Evolutionary conservation across 2,329 filamentous ascomycete species (phyloP).

Genomic region (Penicillium corylophilum): DNA sequence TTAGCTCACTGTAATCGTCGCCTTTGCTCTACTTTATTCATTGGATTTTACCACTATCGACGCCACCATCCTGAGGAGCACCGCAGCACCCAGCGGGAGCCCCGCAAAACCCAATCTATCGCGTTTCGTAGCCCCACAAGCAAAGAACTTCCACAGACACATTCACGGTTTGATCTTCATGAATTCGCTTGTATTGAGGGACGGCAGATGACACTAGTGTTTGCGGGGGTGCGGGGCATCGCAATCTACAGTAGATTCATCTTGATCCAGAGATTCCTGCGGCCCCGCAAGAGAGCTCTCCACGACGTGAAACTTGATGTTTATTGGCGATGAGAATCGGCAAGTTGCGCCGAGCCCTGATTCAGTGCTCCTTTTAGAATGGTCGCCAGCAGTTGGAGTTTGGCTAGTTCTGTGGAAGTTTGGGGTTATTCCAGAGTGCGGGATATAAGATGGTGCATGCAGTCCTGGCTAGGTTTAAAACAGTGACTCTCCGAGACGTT

Average conservation of each 20-base stretch:
- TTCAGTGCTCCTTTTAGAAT: not conserved
- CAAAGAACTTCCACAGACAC: not conserved
- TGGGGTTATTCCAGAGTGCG: conserved; percentile 9
- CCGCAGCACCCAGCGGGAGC: not conserved
- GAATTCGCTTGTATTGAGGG: not conserved
- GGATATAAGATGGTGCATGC: not conserved
- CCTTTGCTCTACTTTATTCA: not conserved
- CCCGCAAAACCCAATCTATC: not conserved
- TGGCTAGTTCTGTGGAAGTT: not conserved
- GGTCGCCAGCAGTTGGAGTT: conserved; percentile 7
- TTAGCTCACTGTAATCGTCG: not conserved
- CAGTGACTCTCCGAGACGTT: not conserved
- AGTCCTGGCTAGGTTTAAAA: not conserved
- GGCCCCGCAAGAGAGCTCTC: conserved; percentile 13
- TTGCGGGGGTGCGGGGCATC: conserved; percentile 14
- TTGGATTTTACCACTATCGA: not conserved
- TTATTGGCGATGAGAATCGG: conserved; percentile 8
- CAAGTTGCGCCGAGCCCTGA: conserved; percentile 9
- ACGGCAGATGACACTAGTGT: not conserved
- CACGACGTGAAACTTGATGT: conserved; percentile 1
- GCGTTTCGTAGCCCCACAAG: not conserved
- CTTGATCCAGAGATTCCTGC: not conserved
- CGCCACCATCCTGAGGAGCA: not conserved
- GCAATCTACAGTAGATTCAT: conserved; percentile 1
- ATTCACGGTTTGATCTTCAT: not conserved